These are phyloP conservation scores for Arthrobotrys musiformis DNA, from an alignment of 2,329 filamentous ascomycete species.

Conservation along the genomic window DNA sequence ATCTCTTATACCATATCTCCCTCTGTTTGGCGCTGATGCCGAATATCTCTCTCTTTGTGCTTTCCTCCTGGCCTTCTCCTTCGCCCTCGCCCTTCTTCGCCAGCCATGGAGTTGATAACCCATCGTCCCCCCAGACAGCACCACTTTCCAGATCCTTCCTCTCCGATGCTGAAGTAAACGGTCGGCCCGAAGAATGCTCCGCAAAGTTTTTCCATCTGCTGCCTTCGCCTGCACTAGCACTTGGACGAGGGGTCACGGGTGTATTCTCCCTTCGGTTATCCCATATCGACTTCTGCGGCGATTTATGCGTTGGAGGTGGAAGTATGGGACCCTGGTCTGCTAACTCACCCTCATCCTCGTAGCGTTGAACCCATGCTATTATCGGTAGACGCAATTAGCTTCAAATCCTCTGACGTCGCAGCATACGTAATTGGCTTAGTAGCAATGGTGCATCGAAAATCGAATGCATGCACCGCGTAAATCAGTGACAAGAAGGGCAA, in stretches of 20 bases:
- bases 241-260: slow-evolving; percentile 58
- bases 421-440: slow-evolving; percentile 8
- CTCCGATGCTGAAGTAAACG: slow-evolving; percentile 60
- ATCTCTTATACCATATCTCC: slow-evolving; percentile 69
- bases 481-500: not conserved
- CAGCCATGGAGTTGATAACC: slow-evolving; percentile 64
- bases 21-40: slow-evolving; percentile 66
- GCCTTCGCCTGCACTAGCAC: slow-evolving; percentile 55
- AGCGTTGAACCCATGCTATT: slow-evolving; percentile 59
- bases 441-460: not conserved
- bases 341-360: slow-evolving; percentile 58
- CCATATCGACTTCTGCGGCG: slow-evolving; percentile 58
- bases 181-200: slow-evolving; percentile 58
- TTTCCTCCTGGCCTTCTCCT: slow-evolving; percentile 60
- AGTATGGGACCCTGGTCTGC: slow-evolving; percentile 55
- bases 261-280: slow-evolving; percentile 59
- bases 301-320: slow-evolving; percentile 56
- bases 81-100: slow-evolving; percentile 65
- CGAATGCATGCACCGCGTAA: not conserved
- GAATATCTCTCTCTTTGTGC: slow-evolving; percentile 61
- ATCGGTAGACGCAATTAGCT: not conserved
- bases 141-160: slow-evolving; percentile 61
- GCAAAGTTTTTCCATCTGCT: slow-evolving; percentile 60
- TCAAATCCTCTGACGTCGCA: slow-evolving; percentile 8
- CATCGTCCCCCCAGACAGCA: slow-evolving; percentile 49